phyloP scores from a whole-genome alignment of 768 basidiomycete species.

The Imleria badia region DNA sequence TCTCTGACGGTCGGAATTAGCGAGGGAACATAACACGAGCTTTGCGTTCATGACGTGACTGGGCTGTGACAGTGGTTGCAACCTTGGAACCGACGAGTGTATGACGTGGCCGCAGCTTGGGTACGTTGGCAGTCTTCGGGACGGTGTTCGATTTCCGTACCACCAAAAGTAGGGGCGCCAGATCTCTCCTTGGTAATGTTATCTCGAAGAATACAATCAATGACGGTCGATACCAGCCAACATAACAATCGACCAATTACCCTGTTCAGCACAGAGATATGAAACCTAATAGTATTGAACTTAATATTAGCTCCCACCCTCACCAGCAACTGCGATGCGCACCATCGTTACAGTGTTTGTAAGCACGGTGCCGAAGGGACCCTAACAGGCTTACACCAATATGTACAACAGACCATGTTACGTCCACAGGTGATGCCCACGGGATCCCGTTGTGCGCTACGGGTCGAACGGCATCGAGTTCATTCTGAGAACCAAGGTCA shows the following conservation, averaged over 20 bases:
- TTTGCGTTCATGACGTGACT: background rate
- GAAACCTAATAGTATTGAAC: background rate
- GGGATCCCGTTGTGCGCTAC: background rate
- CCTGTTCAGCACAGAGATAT: background rate
- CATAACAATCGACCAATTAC: background rate
- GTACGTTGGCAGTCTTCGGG: background rate
- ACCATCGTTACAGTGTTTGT: background rate
- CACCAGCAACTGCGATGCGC: background rate
- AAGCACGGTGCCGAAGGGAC: background rate
- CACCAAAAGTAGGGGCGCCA: background rate
- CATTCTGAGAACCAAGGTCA: background rate
- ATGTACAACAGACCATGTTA: background rate
- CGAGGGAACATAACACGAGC: background rate
- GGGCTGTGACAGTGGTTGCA: background rate
- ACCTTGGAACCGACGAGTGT: background rate
- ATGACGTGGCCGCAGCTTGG: background rate
- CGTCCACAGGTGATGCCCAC: background rate
- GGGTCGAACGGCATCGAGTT: too few relatives aligned
- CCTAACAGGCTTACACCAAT: background rate
- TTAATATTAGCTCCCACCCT: background rate
- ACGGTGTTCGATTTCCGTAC: background rate
- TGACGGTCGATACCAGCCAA: background rate
- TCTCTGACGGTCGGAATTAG: too few relatives aligned
- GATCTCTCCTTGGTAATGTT: background rate
- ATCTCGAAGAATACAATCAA: background rate